Base-by-base conservation (phyloP, 2,329 filamentous ascomycete genomes). In the Colletotrichum horii region DNA sequence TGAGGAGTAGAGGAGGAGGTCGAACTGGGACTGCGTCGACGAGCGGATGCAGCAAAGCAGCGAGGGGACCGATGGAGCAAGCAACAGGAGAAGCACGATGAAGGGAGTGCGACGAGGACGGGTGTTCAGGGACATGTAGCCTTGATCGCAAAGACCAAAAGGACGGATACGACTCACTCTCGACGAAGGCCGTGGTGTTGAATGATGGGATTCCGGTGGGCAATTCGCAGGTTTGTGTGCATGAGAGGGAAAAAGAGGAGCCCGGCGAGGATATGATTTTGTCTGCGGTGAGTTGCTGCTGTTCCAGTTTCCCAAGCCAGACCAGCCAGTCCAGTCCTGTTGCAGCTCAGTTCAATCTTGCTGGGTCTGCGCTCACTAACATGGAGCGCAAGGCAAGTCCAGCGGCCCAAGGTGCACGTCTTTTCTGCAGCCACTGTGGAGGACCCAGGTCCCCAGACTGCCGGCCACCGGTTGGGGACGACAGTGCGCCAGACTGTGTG, bases 211-310 rank as follows among this genome's bases (percentile, higher is more conserved):
- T 81, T 80, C 80, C 83, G 81, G 78, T 80, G 80, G 78, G 76
- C 80, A 81, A 80, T 80, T 80, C 82, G 80, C 80, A 82, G 83
- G 82, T 80, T 76, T 82, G 83, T 84, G 84, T 85, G 84, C 70
- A 84, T 83, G 83, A 82, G 83, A 76, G 73, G 77, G 77, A 84
- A 86, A 86, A 86, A 86, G 84, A 86, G 84, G 84, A 86, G 83
- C 81, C 79, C 80, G 81, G 80, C 78, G 81, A 85, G 80, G 84
- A 83, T 81, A 82, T 80, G 83, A 85, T 84, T 85, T 85, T 85
- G 84, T 84, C 83, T 81, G 79, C 81, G 80, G 79, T 77, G 58
- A 77, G 77, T 71, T 61, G 58, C 43, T 48, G n/a, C 43, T 48
- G 43, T 48, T 48, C 74, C 22, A 67, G 67, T 74, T 70, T 61